Evolutionary conservation across 306 rosid species (phyloP).

Genomic region (Dicorynia guianensis): DNA sequence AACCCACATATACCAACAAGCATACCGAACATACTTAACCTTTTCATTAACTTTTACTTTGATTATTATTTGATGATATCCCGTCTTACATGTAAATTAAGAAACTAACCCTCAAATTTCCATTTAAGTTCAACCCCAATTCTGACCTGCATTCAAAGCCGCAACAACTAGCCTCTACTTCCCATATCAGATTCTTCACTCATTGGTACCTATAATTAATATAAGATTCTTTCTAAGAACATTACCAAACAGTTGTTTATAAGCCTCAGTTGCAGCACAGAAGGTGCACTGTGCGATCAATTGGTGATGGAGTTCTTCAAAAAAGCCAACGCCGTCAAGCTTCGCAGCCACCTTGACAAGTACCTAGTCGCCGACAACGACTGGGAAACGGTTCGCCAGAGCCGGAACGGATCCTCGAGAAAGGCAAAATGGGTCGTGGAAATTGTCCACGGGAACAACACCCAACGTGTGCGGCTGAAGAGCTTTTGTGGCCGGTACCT

Average conservation of each 20-base stretch:
- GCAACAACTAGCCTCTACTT: too few species aligned
- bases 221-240: neutral
- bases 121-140: too few species aligned
- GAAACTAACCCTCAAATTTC: too few species aligned
- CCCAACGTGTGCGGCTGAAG: conserved; percentile 52
- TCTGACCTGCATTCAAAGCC: too few species aligned
- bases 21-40: conserved; percentile 15
- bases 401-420: conserved; percentile 46
- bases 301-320: conserved; percentile 74
- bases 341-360: conserved; percentile 77
- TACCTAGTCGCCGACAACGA: conserved; percentile 68
- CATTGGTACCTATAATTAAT: too few species aligned
- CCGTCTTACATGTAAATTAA: too few species aligned
- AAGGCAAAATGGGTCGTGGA: conserved; percentile 71
- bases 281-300: neutral
- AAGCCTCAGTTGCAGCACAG: neutral
- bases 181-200: too few species aligned
- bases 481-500: conserved; percentile 65
- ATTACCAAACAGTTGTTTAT: neutral
- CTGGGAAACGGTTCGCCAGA: conserved; percentile 61
- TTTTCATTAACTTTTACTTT: neutral
- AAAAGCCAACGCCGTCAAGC: conserved; percentile 56
- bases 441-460: conserved; percentile 49
- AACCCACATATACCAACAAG: conserved; percentile 19
- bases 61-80: neutral